These are phyloP conservation scores for Adansonia digitata DNA, from an alignment of 345 rosid species.

Conservation along the genomic window DNA sequence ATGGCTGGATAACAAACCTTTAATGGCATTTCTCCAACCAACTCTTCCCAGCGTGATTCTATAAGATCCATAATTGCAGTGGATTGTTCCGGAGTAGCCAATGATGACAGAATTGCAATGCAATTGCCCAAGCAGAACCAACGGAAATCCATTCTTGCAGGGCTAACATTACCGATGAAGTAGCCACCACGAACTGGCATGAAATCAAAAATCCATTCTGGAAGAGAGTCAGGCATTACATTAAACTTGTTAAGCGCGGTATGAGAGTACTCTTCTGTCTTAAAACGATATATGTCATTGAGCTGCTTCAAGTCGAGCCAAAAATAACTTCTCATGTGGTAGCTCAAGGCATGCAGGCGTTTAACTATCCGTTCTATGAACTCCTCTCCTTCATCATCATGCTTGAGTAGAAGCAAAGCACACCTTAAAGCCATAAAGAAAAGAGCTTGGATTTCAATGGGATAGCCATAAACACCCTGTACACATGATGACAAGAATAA, in stretches of 20 bases:
- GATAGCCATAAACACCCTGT: slow-evolving; percentile 96
- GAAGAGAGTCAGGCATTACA: slow-evolving; percentile 94
- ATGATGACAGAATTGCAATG: slow-evolving; percentile 76
- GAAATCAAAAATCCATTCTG: slow-evolving; percentile 91
- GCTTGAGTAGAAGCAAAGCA: slow-evolving; percentile 80
- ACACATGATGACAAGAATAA: slow-evolving; percentile 13
- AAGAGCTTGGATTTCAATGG: slow-evolving; percentile 91
- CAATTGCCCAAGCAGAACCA: slow-evolving; percentile 97
- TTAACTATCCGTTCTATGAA: slow-evolving; percentile 85
- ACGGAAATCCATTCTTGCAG: slow-evolving; percentile 92
- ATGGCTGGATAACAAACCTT: slow-evolving; percentile 90
- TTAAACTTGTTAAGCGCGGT: slow-evolving; percentile 96
- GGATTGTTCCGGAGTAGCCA: slow-evolving; percentile 93
- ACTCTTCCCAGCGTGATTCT: slow-evolving; percentile 91
- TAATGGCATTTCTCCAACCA: slow-evolving; percentile 95
- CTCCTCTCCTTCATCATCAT: slow-evolving; percentile 81
- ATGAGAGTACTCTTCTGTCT: slow-evolving; percentile 96
- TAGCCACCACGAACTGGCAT: slow-evolving; percentile 85
- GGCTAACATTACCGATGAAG: slow-evolving; percentile 90
- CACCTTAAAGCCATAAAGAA: slow-evolving; percentile 92
- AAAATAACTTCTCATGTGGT: slow-evolving; percentile 83
- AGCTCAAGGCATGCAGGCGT: slow-evolving; percentile 89
- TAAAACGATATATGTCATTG: slow-evolving; percentile 84
- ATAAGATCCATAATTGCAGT: slow-evolving; percentile 94
- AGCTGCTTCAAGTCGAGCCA: slow-evolving; percentile 96